phyloP scores from a whole-genome alignment of 1,139 yeast species.

The Yamadazyma blattariae region DNA sequence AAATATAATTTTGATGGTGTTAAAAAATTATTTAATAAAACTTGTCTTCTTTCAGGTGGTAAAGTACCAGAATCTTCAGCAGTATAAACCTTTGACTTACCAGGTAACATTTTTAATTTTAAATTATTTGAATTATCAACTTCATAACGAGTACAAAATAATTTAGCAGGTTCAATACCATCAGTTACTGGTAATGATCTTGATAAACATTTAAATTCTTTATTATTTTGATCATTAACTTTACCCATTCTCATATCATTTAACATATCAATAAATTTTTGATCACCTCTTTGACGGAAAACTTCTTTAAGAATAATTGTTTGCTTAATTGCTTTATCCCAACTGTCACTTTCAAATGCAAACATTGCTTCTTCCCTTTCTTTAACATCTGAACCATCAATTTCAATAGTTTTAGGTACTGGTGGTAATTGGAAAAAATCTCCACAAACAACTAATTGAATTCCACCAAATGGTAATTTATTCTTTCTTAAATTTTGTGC shows the following conservation, averaged over 20 bases:
- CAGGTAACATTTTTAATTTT: slow-evolving; percentile 52
- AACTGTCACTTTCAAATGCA: slow-evolving; percentile 74
- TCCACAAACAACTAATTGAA: slow-evolving; percentile 81
- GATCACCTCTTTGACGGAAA: slow-evolving; percentile 88
- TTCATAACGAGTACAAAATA: slow-evolving; percentile 79
- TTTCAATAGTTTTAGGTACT: slow-evolving; percentile 36
- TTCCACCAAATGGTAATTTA: slow-evolving; percentile 78
- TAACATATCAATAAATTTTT: slow-evolving; percentile 74
- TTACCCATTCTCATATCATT: slow-evolving; percentile 81
- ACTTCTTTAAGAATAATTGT: slow-evolving; percentile 75
- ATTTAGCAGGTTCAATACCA: slow-evolving; percentile 82
- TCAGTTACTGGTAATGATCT: slow-evolving; percentile 58
- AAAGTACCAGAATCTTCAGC: slow-evolving; percentile 66
- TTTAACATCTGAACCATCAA: slow-evolving; percentile 21
- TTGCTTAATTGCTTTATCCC: slow-evolving; percentile 64
- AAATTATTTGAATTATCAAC: slow-evolving; percentile 74
- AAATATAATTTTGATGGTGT: slow-evolving; percentile 64
- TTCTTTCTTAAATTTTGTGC: slow-evolving; percentile 55
- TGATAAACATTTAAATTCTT: slow-evolving; percentile 52
- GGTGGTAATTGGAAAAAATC: slow-evolving; percentile 94
- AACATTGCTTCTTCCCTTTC: slow-evolving; percentile 37
- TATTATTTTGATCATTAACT: slow-evolving; percentile 52
- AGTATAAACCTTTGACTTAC: slow-evolving; percentile 43
- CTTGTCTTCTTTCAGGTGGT: slow-evolving; percentile 40
- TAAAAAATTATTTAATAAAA: slow-evolving; percentile 59